Conservation (phyloP, 2,329 filamentous ascomycete genomes). For the Capronia coronata region DNA sequence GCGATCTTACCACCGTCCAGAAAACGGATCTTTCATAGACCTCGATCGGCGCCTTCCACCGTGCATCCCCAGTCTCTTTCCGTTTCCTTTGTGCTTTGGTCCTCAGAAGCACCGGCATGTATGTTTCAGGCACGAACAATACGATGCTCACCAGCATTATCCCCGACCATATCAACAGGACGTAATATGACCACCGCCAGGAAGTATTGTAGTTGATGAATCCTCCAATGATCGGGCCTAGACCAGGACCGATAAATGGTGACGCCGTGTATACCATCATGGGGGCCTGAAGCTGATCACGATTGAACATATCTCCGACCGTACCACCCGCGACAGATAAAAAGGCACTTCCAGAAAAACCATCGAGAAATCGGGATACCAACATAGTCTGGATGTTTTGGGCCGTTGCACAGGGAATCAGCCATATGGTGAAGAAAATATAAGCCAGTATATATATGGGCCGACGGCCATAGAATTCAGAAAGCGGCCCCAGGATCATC, state of each 20-base stretch:
- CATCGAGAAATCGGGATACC: constrained; percentile 64
- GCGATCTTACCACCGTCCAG: constrained; percentile 49
- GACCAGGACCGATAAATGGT: constrained; percentile 54
- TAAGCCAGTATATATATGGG: constrained; percentile 75
- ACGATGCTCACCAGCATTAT: constrained; percentile 55
- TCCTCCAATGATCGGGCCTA: constrained; percentile 27
- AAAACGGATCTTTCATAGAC: constrained; percentile 57
- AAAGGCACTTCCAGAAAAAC: constrained; percentile 51
- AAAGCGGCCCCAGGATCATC: constrained; percentile 57
- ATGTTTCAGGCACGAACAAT: constrained; percentile 72
- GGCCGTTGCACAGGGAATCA: constrained; percentile 76
- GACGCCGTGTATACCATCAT: constrained; percentile 68
- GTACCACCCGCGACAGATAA: constrained; percentile 64
- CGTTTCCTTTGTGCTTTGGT: constrained; percentile 61
- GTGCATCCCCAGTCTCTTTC: constrained; percentile 62
- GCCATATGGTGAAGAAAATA: constrained; percentile 66
- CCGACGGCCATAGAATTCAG: constrained; percentile 74
- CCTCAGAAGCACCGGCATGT: constrained; percentile 64
- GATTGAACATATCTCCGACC: constrained; percentile 66
- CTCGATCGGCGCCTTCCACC: constrained; percentile 67
- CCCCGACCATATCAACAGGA: constrained; percentile 67
- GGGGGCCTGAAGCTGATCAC: constrained; percentile 59
- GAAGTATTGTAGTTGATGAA: constrained; percentile 64
- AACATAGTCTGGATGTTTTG: constrained; percentile 75
- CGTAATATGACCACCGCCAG: constrained; percentile 74